Base-by-base conservation (phyloP, 768 basidiomycete species). In the Lepiota venenata region DNA sequence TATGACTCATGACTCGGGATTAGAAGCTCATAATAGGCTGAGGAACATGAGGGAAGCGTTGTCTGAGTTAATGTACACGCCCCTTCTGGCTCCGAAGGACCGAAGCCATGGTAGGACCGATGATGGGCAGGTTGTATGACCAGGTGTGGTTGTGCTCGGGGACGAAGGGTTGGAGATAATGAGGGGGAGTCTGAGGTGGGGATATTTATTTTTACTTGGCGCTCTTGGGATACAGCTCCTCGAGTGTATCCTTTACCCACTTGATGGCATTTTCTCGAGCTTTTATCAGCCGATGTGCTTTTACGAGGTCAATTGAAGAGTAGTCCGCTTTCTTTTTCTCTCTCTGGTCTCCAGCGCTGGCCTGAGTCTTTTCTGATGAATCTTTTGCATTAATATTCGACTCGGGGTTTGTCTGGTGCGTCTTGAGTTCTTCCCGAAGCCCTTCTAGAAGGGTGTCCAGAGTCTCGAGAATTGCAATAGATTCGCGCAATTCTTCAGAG, bases 221-320 rank as follows among this genome's bases (percentile, higher is more conserved):
- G 16, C 40, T 37, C 38, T 27, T 42, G 15, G 53, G n/a, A 16
- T 25, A 46, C 39, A 55, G 15, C 3, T 47, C 37, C n/a, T 40
- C 15, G n/a, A 54, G 37, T 10, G 52, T 41, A 16, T 55, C 39
- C 40, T 84, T 84, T 38, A 89, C 82, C 49, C 74, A 80, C 41
- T 75, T 79, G 56, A 92, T 81, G 0, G 87, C 79, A 50, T 78
- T 82, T 66, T 90, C 85, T 57, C 90, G 72, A 0, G 88, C 88
- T 49, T 74, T 77, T 20, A 91, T 74, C 27, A 91, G 79, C 22
- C 88, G 78, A 49, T 77, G 83, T 10, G 80, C 85, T 65, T 84
- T 91, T 9, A 75, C 61, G 2, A 88, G 53, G 65, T 91, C 87
- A 64, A 77, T 35, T n/a, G 58, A 64, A 9, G 75, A 67, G 60